These are phyloP conservation scores for Lachnellula subtilissima DNA, from an alignment of 2,329 filamentous ascomycete species.

Conservation along the genomic window DNA sequence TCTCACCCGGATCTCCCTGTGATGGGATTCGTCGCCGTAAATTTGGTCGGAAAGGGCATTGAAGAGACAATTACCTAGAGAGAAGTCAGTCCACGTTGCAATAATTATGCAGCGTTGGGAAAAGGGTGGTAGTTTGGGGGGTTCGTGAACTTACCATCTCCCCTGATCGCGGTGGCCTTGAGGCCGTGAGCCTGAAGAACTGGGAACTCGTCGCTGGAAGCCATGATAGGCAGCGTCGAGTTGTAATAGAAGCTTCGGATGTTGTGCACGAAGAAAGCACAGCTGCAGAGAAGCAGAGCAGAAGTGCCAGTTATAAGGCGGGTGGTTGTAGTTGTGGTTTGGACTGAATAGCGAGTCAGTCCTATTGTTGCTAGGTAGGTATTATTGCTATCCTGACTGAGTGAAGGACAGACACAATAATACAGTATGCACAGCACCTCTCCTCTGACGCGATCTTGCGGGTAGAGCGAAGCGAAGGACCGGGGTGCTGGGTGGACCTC, in stretches of 20 bases:
- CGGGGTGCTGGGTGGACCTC: no score
- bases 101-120: neutral
- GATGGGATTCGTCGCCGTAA: conserved; percentile 54
- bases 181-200: conserved; percentile 52
- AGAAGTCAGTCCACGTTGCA: conserved; percentile 16
- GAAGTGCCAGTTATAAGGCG: neutral
- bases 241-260: neutral
- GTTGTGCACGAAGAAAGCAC: neutral
- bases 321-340: neutral
- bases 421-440: no score
- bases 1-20: conserved; percentile 51
- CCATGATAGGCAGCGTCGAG: conserved; percentile 7
- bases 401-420: no score
- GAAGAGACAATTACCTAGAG: conserved; percentile 63
- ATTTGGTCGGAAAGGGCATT: conserved; percentile 64
- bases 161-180: conserved; percentile 53
- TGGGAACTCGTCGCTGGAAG: conserved; percentile 43
- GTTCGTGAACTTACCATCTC: conserved; percentile 51
- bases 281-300: neutral
- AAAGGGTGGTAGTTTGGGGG: conserved; percentile 18
- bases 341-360: neutral
- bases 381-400: no score
- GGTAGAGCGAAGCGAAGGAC: no score
- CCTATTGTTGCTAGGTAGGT: neutral
- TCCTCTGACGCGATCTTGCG: no score